Evolutionary conservation across 2,329 filamentous ascomycete genomes (phyloP), one percentile per base, ranked within the genome.

Genomic region (Ophiostoma ulmi): DNA sequence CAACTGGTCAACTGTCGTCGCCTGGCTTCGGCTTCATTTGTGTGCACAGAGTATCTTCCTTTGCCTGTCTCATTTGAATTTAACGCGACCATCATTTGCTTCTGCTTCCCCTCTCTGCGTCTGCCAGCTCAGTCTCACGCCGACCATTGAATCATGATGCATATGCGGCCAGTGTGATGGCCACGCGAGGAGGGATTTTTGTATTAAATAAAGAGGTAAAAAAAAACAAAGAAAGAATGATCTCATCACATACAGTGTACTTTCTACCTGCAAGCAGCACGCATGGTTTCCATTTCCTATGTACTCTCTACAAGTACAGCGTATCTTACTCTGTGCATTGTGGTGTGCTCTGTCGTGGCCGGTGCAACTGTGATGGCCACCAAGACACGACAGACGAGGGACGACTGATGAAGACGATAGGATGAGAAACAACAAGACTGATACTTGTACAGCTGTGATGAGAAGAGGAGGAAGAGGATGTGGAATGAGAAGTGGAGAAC

Each of bases 121-220:
- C 5, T 70, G 69, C 55, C 68, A 70, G 35, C 69, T 6, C 68
- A 69, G 39, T 63, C 63, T 48, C 52, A 66, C 36, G 58, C 44
- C 67, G 66, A 63, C 44, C 52, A 63, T 26, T 1, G 22, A 64
- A 67, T 67, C 22, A 58, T 3, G 55, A 1, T 64, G 65, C 65
- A 69, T 70, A 69, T 76, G 76, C 81, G 80, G 78, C 81, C 81
- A 79, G 76, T 82, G 82, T 81, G 80, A 83, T 79, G 82, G 78
- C 82, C 78, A 73, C 64, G 68, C 63, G 69, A 13, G 3, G 41
- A 52, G 44, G 44, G 44, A 17, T 58, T 58, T 26, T 20, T 11
- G 2, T 10, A 22, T 22, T 7, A 55, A 36, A 17, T 20, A 1
- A 22, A 7, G 22, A 11, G 5, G 5, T 14, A 64, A 36, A 65